These are phyloP conservation scores for Botrytis sinoallii DNA, from an alignment of 2,329 filamentous ascomycete genomes.

Conservation along the genomic window DNA sequence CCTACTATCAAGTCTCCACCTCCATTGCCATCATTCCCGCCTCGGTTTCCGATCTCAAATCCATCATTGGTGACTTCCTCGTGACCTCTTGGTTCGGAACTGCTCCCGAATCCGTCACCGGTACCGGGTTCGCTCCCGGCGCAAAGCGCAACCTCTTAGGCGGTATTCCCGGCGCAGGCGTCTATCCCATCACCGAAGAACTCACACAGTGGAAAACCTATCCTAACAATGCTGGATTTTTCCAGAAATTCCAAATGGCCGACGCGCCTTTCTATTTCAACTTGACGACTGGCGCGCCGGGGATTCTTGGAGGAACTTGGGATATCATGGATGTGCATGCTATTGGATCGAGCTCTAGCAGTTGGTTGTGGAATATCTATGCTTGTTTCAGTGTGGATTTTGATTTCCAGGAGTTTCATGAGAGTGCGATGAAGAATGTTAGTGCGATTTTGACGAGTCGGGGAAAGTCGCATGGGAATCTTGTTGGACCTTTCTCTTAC, in stretches of 20 bases:
- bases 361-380: conserved; percentile 17
- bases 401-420: conserved; percentile 4
- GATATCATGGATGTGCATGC: conserved; percentile 8
- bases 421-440: conserved; percentile 11
- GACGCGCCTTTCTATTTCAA: conserved; percentile 2
- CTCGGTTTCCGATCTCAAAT: neutral
- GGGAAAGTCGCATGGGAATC: neutral
- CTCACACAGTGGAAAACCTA: neutral
- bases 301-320: neutral
- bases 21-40: neutral
- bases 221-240: neutral
- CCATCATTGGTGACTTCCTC: conserved; percentile 2
- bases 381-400: conserved; percentile 8
- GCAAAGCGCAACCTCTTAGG: neutral
- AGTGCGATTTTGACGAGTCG: neutral
- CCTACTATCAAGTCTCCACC: conserved; percentile 1
- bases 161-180: neutral
- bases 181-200: conserved; percentile 6
- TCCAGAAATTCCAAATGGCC: conserved; percentile 7
- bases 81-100: conserved; percentile 5
- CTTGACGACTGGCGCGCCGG: neutral
- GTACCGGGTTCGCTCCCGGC: neutral
- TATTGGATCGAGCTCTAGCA: neutral
- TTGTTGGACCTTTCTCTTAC: neutral
- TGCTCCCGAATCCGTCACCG: neutral